These are phyloP conservation scores for Guillardia theta DNA, from an alignment of 78 protist genomes.

Conservation along the genomic window DNA sequence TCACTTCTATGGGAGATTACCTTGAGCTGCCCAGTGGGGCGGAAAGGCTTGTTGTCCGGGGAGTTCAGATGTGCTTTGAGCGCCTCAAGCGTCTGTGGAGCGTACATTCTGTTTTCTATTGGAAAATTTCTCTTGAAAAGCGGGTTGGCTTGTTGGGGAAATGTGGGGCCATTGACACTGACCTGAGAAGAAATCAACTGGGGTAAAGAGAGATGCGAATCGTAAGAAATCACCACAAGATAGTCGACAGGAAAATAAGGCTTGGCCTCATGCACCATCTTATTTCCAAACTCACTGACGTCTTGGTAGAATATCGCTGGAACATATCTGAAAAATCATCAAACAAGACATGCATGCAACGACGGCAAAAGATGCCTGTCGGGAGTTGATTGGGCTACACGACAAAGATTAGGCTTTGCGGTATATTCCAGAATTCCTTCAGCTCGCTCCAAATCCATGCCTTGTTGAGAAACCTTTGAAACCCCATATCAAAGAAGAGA, in stretches of 20 bases:
- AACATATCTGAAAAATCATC: neutral
- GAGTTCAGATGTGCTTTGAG: neutral
- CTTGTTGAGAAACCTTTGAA: constrained; percentile 2
- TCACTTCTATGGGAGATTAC: too few relatives aligned
- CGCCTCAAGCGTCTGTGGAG: neutral
- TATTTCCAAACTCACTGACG: neutral
- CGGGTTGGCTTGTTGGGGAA: neutral
- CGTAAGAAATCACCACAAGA: too few relatives aligned
- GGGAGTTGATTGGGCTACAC: neutral
- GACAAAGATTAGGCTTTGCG: neutral
- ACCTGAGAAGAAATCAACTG: neutral
- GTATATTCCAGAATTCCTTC: neutral
- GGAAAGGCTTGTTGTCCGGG: constrained; percentile 38
- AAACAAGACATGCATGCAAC: neutral
- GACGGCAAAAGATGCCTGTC: neutral
- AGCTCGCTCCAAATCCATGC: neutral
- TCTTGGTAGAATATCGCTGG: constrained; percentile 1
- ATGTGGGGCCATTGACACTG: neutral
- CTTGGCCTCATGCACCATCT: neutral
- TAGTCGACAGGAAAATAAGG: constrained; percentile 33
- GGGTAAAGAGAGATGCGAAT: too few relatives aligned
- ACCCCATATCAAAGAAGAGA: neutral
- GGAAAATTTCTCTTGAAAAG: constrained; percentile 11
- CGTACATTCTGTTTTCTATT: neutral
- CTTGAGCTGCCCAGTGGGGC: constrained; percentile 37